Percentiles rank a stretch among this genome's conserved stretches.
These are phyloP conservation scores for Thelephora aurantiotincta DNA, from an alignment of 768 basidiomycete species.

Conservation along the genomic window DNA sequence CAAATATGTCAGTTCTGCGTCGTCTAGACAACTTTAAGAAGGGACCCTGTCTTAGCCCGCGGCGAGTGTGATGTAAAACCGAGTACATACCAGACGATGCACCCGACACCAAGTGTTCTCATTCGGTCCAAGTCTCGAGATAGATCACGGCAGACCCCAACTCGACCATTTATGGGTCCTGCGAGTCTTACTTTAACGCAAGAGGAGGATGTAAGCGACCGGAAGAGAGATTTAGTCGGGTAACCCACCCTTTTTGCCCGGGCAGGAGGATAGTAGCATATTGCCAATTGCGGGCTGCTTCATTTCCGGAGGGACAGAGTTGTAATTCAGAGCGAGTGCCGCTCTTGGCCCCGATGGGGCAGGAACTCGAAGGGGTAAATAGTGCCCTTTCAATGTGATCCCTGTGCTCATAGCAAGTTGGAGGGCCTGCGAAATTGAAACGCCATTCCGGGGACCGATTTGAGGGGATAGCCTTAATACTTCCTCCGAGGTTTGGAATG, in stretches of 20 bases:
- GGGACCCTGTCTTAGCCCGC: background rate
- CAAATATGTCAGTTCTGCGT: slow-evolving; percentile 69
- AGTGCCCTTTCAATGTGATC: background rate
- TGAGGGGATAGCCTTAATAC: too few species aligned
- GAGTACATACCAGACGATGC: slow-evolving; percentile 62
- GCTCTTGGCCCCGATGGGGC: background rate
- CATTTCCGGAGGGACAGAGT: too few species aligned
- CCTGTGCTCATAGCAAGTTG: background rate
- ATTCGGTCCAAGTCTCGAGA: slow-evolving; percentile 65
- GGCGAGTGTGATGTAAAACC: background rate
- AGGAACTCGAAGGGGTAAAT: background rate
- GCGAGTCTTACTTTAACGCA: slow-evolving; percentile 41
- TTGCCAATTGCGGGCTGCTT: slow-evolving; percentile 46
- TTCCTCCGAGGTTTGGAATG: too few species aligned
- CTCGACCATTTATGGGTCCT: slow-evolving; percentile 67
- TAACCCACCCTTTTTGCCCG: slow-evolving; percentile 75
- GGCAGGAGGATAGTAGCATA: slow-evolving; percentile 79
- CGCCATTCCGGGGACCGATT: background rate
- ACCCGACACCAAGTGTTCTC: slow-evolving; percentile 56
- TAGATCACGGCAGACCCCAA: slow-evolving; percentile 74
- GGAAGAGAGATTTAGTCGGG: background rate
- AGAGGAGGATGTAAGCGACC: background rate
- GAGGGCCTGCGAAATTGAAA: background rate
- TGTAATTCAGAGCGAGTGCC: too few species aligned
- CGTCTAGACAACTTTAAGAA: slow-evolving; percentile 60